Evolutionary conservation across 2,329 filamentous ascomycete species (phyloP), one percentile per base, ranked within the genome.

Genomic region (Penicillium corylophilum): DNA sequence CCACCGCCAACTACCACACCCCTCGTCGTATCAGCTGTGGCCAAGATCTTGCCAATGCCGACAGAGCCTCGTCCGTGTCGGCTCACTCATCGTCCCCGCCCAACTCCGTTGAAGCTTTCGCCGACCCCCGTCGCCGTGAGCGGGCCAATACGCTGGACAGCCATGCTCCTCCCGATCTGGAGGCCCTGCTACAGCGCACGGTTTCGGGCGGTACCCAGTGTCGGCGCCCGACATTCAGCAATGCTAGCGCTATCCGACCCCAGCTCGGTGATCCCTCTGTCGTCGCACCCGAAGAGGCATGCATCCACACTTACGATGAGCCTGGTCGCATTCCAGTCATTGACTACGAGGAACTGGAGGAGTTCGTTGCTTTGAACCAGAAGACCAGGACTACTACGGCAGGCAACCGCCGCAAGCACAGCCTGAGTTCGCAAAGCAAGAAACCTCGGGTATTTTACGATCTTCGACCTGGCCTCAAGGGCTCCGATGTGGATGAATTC

Each of bases 71-170:
- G 16, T 82, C 79, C 4, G 68, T 71, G 3, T 80, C 80, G 20
- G 83, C 82, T 43, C 82, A 90, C 49, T 90, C 89, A 1, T 77
- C 83, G 2, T 97, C 94, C 5, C 93, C 93, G 10, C 94, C 94
- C 7, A 99, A 96, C 71, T 99, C 94, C 0, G 91, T 99, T 46
- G 95, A 97, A 71, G 94, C 94, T 4, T 99, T 99, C 72, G 94
- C 94, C 16, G 89, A 94, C 65, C 89, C 90, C 49, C 87, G 90
- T 45, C 89, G 90, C 53, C 87, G 92, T 53, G 89, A 93, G 67
- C 88, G 92, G 39, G 80, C 84, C 43, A 81, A 83, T 44, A 88
- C 85, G 3, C 69, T 83, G 55, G 90, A 85, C 53, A 87, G 83
- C 68, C 75, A 77, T 60, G 73, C 67, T 15, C 72, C 79, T 29